These are phyloP conservation scores for Hypoxylon sp. DNA, from an alignment of 2,329 filamentous ascomycete species.

Conservation along the genomic window DNA sequence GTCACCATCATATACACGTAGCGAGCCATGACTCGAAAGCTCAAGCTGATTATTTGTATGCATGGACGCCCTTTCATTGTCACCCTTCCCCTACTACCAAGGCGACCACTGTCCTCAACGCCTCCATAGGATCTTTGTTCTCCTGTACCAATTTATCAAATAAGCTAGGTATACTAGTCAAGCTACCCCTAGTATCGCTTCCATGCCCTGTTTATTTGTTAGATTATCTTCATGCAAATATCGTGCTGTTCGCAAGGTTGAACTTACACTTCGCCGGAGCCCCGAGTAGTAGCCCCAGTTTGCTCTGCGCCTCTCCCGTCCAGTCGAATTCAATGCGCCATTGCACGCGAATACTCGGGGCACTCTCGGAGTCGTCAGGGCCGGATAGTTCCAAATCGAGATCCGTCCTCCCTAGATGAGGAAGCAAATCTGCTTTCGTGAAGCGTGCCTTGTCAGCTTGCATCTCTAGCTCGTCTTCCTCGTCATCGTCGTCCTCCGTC, in stretches of 20 bases:
- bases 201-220: constrained; percentile 61
- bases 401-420: constrained; percentile 62
- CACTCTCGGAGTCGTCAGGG: constrained; percentile 45
- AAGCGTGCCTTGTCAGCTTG: constrained; percentile 31
- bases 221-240: background rate
- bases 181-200: constrained; percentile 62
- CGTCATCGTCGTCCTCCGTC: constrained; percentile 31
- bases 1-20: constrained; percentile 22
- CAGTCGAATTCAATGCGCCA: constrained; percentile 76
- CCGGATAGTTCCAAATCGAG: constrained; percentile 55
- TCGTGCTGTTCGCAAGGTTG: background rate
- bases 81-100: constrained; percentile 59
- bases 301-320: constrained; percentile 74
- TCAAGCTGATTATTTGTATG: background rate
- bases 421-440: constrained; percentile 58
- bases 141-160: constrained; percentile 67
- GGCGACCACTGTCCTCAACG: constrained; percentile 68
- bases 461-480: constrained; percentile 30
- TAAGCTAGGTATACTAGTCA: constrained; percentile 66
- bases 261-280: constrained; percentile 71
- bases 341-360: constrained; percentile 60
- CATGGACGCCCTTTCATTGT: constrained; percentile 10
- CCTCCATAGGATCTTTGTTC: constrained; percentile 62
- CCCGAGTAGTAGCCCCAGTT: constrained; percentile 62
- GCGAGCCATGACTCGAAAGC: background rate